phyloP scores from a whole-genome alignment of 768 basidiomycete species.

The Vishniacozyma victoriae region DNA sequence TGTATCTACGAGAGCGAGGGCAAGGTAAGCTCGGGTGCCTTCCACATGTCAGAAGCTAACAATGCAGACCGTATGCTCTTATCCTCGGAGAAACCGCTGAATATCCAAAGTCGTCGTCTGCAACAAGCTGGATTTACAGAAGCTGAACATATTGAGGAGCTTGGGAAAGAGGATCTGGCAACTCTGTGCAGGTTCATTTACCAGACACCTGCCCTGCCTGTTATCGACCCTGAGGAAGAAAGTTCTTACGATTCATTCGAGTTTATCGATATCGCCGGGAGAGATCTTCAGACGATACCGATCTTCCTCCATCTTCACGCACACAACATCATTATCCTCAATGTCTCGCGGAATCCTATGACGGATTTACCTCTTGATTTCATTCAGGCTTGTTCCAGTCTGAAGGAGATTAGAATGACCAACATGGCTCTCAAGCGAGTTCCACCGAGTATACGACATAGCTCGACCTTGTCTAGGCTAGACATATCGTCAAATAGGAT shows the following conservation, averaged over 20 bases:
- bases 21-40: conserved; percentile 40
- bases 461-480: conserved; percentile 65
- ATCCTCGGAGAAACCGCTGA: conserved; percentile 73
- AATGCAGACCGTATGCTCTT: conserved; percentile 71
- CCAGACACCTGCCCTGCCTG: conserved; percentile 53
- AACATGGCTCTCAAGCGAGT: conserved; percentile 94
- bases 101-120: conserved; percentile 73
- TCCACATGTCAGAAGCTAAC: neutral
- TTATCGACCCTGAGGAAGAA: conserved; percentile 57
- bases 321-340: conserved; percentile 73
- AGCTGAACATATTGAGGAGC: conserved; percentile 68
- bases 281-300: conserved; percentile 79
- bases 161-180: conserved; percentile 70
- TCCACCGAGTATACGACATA: conserved; percentile 73
- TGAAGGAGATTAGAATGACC: conserved; percentile 78
- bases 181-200: conserved; percentile 88
- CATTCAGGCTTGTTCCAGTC: conserved; percentile 73
- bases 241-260: conserved; percentile 66
- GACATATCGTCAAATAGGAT: conserved; percentile 91
- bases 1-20: conserved; percentile 55
- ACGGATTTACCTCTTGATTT: conserved; percentile 95
- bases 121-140: conserved; percentile 79
- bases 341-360: conserved; percentile 89
- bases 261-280: conserved; percentile 71
- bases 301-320: conserved; percentile 78